Percentiles rank a stretch among this genome's conserved stretches.
Conservation (phyloP, 345 rosid genomes). For the Lumnitzera littorea region DNA sequence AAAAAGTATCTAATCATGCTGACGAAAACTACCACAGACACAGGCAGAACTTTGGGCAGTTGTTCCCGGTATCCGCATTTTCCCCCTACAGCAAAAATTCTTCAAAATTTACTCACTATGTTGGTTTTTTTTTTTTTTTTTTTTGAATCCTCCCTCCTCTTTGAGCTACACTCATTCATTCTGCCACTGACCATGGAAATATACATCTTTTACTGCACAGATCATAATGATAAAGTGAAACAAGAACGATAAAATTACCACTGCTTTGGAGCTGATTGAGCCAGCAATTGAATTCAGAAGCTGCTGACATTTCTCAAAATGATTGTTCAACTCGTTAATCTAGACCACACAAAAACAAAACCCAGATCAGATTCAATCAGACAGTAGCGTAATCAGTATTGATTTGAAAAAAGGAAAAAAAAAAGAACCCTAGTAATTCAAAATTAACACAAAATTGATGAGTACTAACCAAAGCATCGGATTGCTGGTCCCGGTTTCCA, state of each 20-base stretch:
- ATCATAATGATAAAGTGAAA: background rate
- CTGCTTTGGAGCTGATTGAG: constrained; percentile 50
- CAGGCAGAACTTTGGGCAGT: background rate
- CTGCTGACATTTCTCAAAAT: constrained; percentile 91
- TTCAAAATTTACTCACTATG: too few relatives aligned
- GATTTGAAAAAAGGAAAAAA: background rate
- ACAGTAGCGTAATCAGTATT: background rate
- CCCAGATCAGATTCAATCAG: constrained; percentile 2
- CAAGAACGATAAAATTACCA: constrained; percentile 31
- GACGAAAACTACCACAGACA: too few relatives aligned
- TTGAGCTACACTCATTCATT: too few relatives aligned
- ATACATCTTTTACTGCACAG: background rate
- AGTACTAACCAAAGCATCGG: constrained; percentile 59
- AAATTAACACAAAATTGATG: background rate
- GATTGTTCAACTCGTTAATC: constrained; percentile 64
- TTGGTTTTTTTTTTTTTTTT: too few relatives aligned
- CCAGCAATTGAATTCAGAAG: constrained; percentile 69
- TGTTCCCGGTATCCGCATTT: too few relatives aligned
- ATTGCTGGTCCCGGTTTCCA: constrained; percentile 73
- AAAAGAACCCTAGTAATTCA: background rate
- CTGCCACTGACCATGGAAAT: background rate
- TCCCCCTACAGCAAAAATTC: too few relatives aligned
- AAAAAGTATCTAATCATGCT: too few relatives aligned
- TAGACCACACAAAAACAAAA: constrained; percentile 11
- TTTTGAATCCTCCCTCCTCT: too few relatives aligned